Evolutionary conservation across 176 grass and related monocot genomes (phyloP).

Genomic region (Carex parvula): DNA sequence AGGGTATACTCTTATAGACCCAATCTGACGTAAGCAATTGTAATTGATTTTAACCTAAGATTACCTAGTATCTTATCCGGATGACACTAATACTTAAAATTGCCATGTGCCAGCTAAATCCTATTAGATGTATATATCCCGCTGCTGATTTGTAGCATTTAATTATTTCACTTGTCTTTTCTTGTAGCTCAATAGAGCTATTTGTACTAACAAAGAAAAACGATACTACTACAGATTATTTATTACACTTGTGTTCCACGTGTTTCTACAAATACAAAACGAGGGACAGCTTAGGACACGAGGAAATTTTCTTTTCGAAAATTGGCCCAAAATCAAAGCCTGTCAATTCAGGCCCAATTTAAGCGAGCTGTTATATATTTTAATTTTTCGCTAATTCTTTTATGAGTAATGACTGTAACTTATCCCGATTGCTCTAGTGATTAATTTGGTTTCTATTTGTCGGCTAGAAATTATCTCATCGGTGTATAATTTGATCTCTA

Average conservation of each 20-base stretch:
- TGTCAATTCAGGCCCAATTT: not conserved
- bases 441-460: not conserved
- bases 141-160: not conserved
- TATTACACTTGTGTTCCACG: not conserved
- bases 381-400: slow-evolving; percentile 1
- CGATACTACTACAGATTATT: not conserved
- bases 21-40: not conserved
- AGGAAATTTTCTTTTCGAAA: not conserved
- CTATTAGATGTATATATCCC: not conserved
- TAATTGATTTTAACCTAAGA: not conserved
- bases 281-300: not conserved
- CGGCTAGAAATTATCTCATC: not conserved
- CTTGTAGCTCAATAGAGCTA: not conserved
- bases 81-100: not conserved
- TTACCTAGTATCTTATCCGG: not conserved
- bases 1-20: not conserved
- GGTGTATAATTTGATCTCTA: slow-evolving; percentile 26
- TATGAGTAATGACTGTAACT: not conserved
- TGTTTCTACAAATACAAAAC: not conserved
- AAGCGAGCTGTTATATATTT: slow-evolving; percentile 5
- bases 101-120: not conserved
- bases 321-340: not conserved
- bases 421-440: not conserved
- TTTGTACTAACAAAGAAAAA: not conserved
- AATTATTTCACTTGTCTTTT: not conserved